A percentile compares a stretch with the other conserved stretches of the same genome.
Evolutionary conservation across 345 rosid genomes (phyloP).

Genomic region (Citrus mangshanensis): DNA sequence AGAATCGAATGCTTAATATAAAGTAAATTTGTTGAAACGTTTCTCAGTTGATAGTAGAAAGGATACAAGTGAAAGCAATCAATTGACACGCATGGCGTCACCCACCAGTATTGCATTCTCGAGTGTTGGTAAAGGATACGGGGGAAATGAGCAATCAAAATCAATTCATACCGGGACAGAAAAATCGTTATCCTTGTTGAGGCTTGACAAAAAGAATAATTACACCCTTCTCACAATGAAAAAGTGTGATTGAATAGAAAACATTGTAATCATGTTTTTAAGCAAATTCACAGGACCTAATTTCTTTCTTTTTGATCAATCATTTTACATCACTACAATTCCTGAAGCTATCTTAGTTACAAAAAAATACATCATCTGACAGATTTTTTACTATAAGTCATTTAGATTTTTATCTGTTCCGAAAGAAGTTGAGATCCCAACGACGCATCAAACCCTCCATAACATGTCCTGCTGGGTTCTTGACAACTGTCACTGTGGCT

Average conservation of each 20-base stretch:
- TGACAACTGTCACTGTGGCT: constrained; percentile 71
- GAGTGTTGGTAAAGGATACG: neutral
- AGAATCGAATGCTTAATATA: no score
- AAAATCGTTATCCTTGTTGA: neutral
- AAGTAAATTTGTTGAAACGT: no score
- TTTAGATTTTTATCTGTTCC: constrained; percentile 39
- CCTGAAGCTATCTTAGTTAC: constrained; percentile 43
- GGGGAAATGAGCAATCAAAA: neutral
- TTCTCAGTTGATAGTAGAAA: no score
- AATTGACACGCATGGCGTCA: no score
- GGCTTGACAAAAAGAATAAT: constrained; percentile 10
- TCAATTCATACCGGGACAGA: neutral
- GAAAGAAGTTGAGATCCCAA: constrained; percentile 80
- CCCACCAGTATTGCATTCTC: neutral
- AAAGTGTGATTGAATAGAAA: neutral
- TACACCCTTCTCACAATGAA: constrained; percentile 2
- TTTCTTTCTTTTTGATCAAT: constrained; percentile 11
- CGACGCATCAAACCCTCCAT: constrained; percentile 84
- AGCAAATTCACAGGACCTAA: constrained; percentile 21
- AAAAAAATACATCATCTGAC: constrained; percentile 26
- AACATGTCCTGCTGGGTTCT: constrained; percentile 57
- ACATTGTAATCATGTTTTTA: neutral
- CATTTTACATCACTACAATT: constrained; percentile 30
- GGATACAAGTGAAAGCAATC: no score
- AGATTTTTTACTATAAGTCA: constrained; percentile 1